Conservation (phyloP, 176 grass and related monocot genomes). For the Zea mays region Zm-B73-REFERENCE-NAM-5.0 NC_050099.1:229488001-229488500, state of each 20-base stretch:
- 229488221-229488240: conserved; percentile 61
- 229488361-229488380: neutral
- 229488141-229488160: neutral
- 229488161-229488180: conserved; percentile 81
- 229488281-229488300: conserved; percentile 41
- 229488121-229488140: conserved; percentile 5
- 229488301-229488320: conserved; percentile 47
- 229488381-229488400: too few relatives aligned
- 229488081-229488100: too few relatives aligned
- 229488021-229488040: too few relatives aligned
- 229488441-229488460: too few relatives aligned
- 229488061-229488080: too few relatives aligned
- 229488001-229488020: too few relatives aligned
- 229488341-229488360: neutral
- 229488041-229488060: too few relatives aligned
- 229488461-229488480: too few relatives aligned
- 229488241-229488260: conserved; percentile 9
- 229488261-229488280: conserved; percentile 38
- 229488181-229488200: conserved; percentile 86
- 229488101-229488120: too few relatives aligned
- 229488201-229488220: conserved; percentile 92
- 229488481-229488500: too few relatives aligned
- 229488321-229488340: conserved; percentile 43
- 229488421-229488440: too few relatives aligned
- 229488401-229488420: too few relatives aligned